Conservation (phyloP, 768 basidiomycete genomes). For the Suillus cothurnatus region DNA sequence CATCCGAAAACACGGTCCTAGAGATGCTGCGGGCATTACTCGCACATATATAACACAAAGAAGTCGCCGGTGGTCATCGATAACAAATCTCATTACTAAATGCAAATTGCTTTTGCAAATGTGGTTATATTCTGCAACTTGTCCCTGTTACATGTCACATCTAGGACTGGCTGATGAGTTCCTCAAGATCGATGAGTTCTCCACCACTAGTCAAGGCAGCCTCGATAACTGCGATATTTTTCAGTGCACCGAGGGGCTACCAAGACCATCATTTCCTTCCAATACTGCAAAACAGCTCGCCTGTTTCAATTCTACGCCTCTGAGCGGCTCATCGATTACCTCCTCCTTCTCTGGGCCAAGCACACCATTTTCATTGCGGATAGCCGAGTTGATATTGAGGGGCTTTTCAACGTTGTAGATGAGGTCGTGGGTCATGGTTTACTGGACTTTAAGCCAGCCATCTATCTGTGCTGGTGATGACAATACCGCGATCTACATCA, state of each 20-base stretch:
- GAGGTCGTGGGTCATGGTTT: slow-evolving; percentile 27
- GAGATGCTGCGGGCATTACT: neutral
- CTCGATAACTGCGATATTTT: slow-evolving; percentile 80
- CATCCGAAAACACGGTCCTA: neutral
- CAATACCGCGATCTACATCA: slow-evolving; percentile 21
- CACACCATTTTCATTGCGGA: slow-evolving; percentile 22
- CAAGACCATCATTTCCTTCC: slow-evolving; percentile 53
- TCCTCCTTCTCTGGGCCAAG: slow-evolving; percentile 41
- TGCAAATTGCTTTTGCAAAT: neutral
- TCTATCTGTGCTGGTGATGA: slow-evolving; percentile 62
- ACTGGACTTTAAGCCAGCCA: slow-evolving; percentile 58
- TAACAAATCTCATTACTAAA: neutral
- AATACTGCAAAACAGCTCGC: slow-evolving; percentile 55
- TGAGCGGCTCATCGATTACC: slow-evolving; percentile 45
- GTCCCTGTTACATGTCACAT: neutral
- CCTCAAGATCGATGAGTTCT: slow-evolving; percentile 54
- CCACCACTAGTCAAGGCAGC: slow-evolving; percentile 73
- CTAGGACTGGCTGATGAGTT: slow-evolving; percentile 25
- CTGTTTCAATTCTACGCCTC: slow-evolving; percentile 63
- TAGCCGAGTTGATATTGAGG: slow-evolving; percentile 39
- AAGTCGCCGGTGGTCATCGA: neutral
- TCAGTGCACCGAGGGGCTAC: slow-evolving; percentile 63
- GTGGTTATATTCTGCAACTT: neutral
- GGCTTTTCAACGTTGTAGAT: slow-evolving; percentile 25
- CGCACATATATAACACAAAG: neutral